These are phyloP conservation scores for Serpula lacrymans DNA, from an alignment of 768 basidiomycete genomes.

Conservation along the genomic window DNA sequence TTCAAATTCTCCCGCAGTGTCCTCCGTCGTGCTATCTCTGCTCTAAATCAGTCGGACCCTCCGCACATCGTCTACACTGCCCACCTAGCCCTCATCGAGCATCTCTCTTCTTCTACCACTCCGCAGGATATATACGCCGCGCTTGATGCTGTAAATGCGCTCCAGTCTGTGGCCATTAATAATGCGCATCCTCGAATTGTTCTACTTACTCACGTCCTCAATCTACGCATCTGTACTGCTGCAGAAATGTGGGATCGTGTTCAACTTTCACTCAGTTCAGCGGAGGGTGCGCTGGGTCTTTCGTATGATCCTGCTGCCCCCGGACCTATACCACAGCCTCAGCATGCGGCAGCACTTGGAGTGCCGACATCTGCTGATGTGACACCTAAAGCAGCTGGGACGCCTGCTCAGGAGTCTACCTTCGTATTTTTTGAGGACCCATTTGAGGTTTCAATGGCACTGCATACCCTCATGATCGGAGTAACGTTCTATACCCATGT, in stretches of 20 bases:
- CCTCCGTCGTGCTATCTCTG: constrained; percentile 50
- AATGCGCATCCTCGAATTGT: constrained; percentile 40
- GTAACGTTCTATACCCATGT: constrained; percentile 60
- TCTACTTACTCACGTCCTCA: constrained; percentile 52
- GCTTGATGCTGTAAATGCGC: constrained; percentile 28
- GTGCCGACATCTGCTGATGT: not conserved
- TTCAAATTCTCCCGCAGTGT: constrained; percentile 58
- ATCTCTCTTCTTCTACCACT: constrained; percentile 20
- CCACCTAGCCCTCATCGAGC: constrained; percentile 53
- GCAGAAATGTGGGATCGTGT: constrained; percentile 55
- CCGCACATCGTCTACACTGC: constrained; percentile 51
- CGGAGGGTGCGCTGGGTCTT: constrained; percentile 51
- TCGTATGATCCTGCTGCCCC: constrained; percentile 18
- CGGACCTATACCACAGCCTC: constrained; percentile 17
- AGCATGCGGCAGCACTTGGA: constrained; percentile 4
- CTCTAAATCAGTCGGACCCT: constrained; percentile 44
- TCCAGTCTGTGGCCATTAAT: constrained; percentile 28
- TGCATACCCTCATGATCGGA: constrained; percentile 62
- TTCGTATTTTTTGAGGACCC: constrained; percentile 29
- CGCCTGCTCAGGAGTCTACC: not conserved
- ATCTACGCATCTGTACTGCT: constrained; percentile 52
- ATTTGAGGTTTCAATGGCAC: constrained; percentile 38
- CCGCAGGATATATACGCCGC: constrained; percentile 25
- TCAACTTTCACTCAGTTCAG: constrained; percentile 40
- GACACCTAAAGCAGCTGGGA: too few relatives aligned